Evolutionary conservation across 441 rosid genomes (phyloP).

Genomic region (Populus hybrid): DNA sequence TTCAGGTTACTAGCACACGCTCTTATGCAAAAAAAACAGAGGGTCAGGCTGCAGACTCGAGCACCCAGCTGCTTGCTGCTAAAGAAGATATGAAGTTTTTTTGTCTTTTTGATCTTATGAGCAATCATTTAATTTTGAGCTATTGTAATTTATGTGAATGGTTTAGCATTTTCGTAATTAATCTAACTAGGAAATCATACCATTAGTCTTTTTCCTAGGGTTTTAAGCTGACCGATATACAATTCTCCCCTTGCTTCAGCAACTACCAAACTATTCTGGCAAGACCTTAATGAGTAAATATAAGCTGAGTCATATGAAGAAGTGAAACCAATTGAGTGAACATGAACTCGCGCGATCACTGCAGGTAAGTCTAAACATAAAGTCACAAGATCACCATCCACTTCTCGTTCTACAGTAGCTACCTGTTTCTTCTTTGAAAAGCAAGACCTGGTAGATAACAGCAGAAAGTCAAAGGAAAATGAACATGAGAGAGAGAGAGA

Average conservation of each 20-base stretch:
- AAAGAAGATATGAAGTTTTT: too few relatives aligned
- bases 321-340: constrained; percentile 4
- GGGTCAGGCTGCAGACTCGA: neutral
- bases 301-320: neutral
- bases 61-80: neutral
- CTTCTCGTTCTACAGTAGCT: constrained; percentile 88
- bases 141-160: neutral
- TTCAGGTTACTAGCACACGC: neutral
- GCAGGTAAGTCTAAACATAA: constrained; percentile 76
- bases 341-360: constrained; percentile 66
- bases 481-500: too few relatives aligned
- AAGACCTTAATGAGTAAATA: neutral
- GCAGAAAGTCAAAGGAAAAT: constrained; percentile 13
- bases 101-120: neutral
- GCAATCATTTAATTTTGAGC: too few relatives aligned
- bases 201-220: neutral
- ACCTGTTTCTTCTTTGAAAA: constrained; percentile 63
- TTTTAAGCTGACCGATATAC: neutral
- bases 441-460: constrained; percentile 62
- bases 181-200: neutral
- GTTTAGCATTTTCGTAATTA: neutral
- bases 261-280: neutral
- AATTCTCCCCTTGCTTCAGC: neutral
- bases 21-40: too few relatives aligned
- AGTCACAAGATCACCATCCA: constrained; percentile 92